A percentile compares a stretch with the other conserved stretches of the same genome.
Evolutionary conservation across 2,329 filamentous ascomycete species (phyloP).

Genomic region (Colletotrichum chlorophyti): DNA sequence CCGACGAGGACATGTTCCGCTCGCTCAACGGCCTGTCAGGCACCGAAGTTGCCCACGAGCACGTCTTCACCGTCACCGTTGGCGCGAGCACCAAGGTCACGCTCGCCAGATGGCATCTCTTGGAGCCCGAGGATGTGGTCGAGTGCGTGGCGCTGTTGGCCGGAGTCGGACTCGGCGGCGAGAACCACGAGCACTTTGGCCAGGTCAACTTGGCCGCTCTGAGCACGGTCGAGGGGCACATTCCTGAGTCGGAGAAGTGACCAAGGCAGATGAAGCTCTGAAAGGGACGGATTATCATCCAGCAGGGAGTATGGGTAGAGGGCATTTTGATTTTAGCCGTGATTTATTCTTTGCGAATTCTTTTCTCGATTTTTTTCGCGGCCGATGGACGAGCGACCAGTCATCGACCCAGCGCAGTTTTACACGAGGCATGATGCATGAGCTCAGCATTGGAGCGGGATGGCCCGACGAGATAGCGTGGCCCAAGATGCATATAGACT

Average conservation of each 20-base stretch:
- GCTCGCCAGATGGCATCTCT: constrained; percentile 85
- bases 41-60: constrained; percentile 62
- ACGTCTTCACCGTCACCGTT: constrained; percentile 90
- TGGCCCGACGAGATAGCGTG: constrained; percentile 22
- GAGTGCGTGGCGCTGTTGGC: constrained; percentile 66
- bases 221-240: constrained; percentile 59
- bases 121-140: constrained; percentile 89
- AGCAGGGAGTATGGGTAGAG: constrained; percentile 28
- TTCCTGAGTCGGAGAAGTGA: constrained; percentile 43
- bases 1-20: constrained; percentile 96
- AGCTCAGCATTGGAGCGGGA: constrained; percentile 18
- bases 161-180: constrained; percentile 48
- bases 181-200: constrained; percentile 49
- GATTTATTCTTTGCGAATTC: neutral
- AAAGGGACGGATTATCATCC: constrained; percentile 6
- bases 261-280: neutral
- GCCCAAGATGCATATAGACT: constrained; percentile 27
- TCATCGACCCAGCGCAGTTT: constrained; percentile 11
- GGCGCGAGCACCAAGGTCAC: constrained; percentile 93
- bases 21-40: constrained; percentile 69
- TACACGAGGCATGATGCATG: constrained; percentile 25
- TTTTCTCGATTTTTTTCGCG: neutral
- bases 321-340: constrained; percentile 1
- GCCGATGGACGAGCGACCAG: constrained; percentile 14
- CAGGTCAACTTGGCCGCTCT: constrained; percentile 64